A percentile compares a stretch with the other conserved stretches of the same genome.
Evolutionary conservation across 352 stramenopile genomes (phyloP).

Genomic region (Phytophthora melonis): DNA sequence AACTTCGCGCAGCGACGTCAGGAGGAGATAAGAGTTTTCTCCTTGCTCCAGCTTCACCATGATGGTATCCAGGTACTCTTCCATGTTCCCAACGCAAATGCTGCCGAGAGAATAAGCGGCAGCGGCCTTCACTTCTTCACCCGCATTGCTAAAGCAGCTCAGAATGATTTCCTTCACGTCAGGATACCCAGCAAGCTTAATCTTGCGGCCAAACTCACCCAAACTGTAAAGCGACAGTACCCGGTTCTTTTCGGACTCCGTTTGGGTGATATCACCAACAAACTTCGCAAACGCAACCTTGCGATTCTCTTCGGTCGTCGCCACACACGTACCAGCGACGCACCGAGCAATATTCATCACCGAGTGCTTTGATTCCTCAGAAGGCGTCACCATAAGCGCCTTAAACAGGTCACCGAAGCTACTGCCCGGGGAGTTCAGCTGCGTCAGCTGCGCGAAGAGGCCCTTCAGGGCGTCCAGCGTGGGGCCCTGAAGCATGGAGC

Average conservation of each 20-base stretch:
- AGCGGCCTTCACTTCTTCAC: constrained; percentile 97
- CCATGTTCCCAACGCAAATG: constrained; percentile 95
- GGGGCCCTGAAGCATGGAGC: constrained; percentile 92
- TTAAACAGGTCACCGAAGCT: constrained; percentile 91
- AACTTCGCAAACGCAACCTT: constrained; percentile 82
- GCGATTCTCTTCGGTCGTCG: constrained; percentile 60
- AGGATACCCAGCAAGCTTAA: constrained; percentile 86
- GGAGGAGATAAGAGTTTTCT: constrained; percentile 96
- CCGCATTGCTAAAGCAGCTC: constrained; percentile 83
- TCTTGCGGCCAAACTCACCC: constrained; percentile 95
- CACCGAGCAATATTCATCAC: constrained; percentile 95
- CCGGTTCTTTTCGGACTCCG: constrained; percentile 69
- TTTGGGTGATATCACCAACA: constrained; percentile 67
- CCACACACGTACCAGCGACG: constrained; percentile 89
- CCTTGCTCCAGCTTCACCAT: constrained; percentile 92
- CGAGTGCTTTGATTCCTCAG: constrained; percentile 89
- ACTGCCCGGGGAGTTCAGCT: constrained; percentile 56
- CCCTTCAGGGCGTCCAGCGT: constrained; percentile 60
- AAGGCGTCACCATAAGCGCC: constrained; percentile 72
- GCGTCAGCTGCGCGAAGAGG: constrained; percentile 78
- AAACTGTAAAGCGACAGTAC: constrained; percentile 95
- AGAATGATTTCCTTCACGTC: constrained; percentile 93
- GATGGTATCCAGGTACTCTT: constrained; percentile 91
- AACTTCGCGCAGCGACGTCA: constrained; percentile 96
- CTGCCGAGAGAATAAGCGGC: constrained; percentile 97